phyloP scores from a whole-genome alignment of 2,329 filamentous ascomycete species.

The Dactylellina drechsleri region DNA sequence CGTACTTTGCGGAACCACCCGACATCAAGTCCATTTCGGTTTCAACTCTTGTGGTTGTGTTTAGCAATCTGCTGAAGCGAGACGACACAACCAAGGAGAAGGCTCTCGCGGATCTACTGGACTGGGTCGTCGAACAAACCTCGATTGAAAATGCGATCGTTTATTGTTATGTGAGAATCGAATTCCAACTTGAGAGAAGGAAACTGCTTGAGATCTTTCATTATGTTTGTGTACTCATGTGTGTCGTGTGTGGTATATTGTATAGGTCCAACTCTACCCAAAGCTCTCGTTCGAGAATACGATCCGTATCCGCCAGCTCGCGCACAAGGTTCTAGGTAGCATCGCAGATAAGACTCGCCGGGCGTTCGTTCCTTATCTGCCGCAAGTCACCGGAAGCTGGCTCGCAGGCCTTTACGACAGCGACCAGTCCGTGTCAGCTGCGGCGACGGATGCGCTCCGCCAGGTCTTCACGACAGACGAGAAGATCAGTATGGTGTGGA shows the following conservation, averaged over 20 bases:
- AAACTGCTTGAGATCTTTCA: too few species aligned
- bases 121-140: slow-evolving; percentile 70
- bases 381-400: slow-evolving; percentile 86
- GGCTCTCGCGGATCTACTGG: slow-evolving; percentile 84
- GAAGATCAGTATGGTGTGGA: slow-evolving; percentile 80
- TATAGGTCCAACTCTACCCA: slow-evolving; percentile 84
- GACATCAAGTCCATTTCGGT: slow-evolving; percentile 81
- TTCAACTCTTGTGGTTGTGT: slow-evolving; percentile 83
- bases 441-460: slow-evolving; percentile 79
- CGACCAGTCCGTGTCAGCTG: slow-evolving; percentile 78
- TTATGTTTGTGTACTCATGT: not conserved
- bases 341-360: slow-evolving; percentile 73
- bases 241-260: not conserved
- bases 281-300: slow-evolving; percentile 89
- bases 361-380: slow-evolving; percentile 81
- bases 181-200: too few species aligned
- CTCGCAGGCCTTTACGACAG: slow-evolving; percentile 87
- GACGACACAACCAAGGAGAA: slow-evolving; percentile 91
- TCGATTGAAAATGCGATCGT: slow-evolving; percentile 75
- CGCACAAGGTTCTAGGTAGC: slow-evolving; percentile 77
- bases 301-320: slow-evolving; percentile 84
- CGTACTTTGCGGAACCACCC: slow-evolving; percentile 86
- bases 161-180: slow-evolving; percentile 40
- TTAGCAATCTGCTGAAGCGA: slow-evolving; percentile 92
- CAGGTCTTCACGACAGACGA: slow-evolving; percentile 81